Evolutionary conservation across 2,329 filamentous ascomycete species (phyloP).

Genomic region (Capronia americana): DNA sequence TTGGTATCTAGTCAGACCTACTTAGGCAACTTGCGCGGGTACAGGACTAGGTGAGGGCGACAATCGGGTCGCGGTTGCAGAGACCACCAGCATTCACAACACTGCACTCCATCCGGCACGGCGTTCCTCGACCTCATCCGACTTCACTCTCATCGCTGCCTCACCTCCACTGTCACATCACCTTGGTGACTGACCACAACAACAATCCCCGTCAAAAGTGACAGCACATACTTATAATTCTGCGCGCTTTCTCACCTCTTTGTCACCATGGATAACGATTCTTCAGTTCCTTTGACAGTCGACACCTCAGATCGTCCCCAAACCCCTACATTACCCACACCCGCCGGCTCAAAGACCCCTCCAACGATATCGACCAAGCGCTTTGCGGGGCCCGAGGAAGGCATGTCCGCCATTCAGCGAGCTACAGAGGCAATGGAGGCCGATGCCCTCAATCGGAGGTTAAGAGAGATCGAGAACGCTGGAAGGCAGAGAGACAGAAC

Average conservation of each 20-base stretch:
- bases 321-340: slow-evolving; percentile 59
- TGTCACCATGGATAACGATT: slow-evolving; percentile 34
- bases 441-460: slow-evolving; percentile 63
- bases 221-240: background rate
- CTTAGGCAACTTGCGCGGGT: slow-evolving; percentile 7
- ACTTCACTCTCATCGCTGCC: slow-evolving; percentile 12
- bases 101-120: background rate
- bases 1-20: slow-evolving; percentile 8
- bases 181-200: slow-evolving; percentile 9
- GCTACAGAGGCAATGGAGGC: slow-evolving; percentile 64
- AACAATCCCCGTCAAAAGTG: background rate
- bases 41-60: slow-evolving; percentile 16
- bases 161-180: slow-evolving; percentile 13
- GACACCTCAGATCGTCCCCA: slow-evolving; percentile 39
- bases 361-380: slow-evolving; percentile 61
- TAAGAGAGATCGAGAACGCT: slow-evolving; percentile 67
- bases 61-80: slow-evolving; percentile 32
- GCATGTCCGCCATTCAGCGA: slow-evolving; percentile 40
- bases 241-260: slow-evolving; percentile 5
- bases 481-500: slow-evolving; percentile 66
- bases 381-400: slow-evolving; percentile 36
- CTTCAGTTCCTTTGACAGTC: slow-evolving; percentile 17
- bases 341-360: slow-evolving; percentile 66
- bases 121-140: background rate
- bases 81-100: slow-evolving; percentile 27